These are phyloP conservation scores for Xanthoconium purpureum DNA, from an alignment of 768 basidiomycete genomes.

Conservation along the genomic window DNA sequence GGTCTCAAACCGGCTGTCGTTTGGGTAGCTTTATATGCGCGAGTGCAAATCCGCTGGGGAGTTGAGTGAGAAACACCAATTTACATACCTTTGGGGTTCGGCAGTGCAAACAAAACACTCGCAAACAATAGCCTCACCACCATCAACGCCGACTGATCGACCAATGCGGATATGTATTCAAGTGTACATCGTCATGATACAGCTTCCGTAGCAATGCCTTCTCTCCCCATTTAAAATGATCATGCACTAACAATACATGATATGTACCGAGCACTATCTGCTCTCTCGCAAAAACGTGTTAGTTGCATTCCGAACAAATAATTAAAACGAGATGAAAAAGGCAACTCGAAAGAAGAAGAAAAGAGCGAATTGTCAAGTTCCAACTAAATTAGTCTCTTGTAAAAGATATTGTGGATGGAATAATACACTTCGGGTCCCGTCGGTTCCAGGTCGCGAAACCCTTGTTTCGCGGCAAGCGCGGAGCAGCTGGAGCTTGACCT, in stretches of 20 bases:
- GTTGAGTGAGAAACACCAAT: background rate
- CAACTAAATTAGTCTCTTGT: conserved; percentile 20
- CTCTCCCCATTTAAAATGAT: conserved; percentile 1
- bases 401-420: conserved; percentile 15
- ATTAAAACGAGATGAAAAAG: conserved; percentile 1
- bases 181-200: conserved; percentile 16
- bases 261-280: conserved; percentile 16
- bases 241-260: conserved; percentile 14
- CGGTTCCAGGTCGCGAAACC: conserved; percentile 6
- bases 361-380: conserved; percentile 8
- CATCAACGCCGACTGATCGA: background rate
- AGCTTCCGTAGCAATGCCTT: conserved; percentile 12
- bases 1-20: conserved; percentile 31
- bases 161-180: background rate
- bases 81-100: conserved; percentile 32
- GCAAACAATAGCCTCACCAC: conserved; percentile 11
- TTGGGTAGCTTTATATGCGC: conserved; percentile 28
- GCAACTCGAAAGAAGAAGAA: background rate
- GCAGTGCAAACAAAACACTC: conserved; percentile 20
- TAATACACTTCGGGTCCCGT: conserved; percentile 19
- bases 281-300: conserved; percentile 9
- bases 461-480: conserved; percentile 9
- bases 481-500: background rate
- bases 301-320: conserved; percentile 13
- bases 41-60: conserved; percentile 28